Evolutionary conservation across 768 basidiomycete species (phyloP).

Genomic region (Gelatoporia subvermispora): DNA sequence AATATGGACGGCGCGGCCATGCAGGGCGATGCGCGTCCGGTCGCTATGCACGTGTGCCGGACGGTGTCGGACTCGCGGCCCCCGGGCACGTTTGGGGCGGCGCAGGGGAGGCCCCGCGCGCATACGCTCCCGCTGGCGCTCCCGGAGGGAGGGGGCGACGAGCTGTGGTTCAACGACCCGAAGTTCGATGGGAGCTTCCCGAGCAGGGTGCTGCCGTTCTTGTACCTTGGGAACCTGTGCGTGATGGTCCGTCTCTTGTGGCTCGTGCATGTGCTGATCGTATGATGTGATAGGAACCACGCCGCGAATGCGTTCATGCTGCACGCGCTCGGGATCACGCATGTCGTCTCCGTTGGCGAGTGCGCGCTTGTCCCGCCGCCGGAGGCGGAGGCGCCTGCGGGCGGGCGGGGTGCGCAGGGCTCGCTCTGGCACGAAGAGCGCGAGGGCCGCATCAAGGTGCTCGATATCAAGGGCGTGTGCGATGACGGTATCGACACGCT

Average conservation of each 20-base stretch:
- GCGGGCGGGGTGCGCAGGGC: slow-evolving; percentile 48
- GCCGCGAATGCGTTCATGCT: slow-evolving; percentile 95
- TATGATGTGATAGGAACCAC: slow-evolving; percentile 62
- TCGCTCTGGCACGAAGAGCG: slow-evolving; percentile 86
- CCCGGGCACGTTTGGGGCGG: background rate
- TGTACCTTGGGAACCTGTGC: slow-evolving; percentile 93
- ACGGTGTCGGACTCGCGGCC: slow-evolving; percentile 11
- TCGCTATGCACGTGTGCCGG: slow-evolving; percentile 7
- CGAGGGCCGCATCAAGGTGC: slow-evolving; percentile 84
- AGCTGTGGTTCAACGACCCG: slow-evolving; percentile 92
- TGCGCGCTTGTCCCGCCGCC: slow-evolving; percentile 83
- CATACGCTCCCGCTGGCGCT: slow-evolving; percentile 66
- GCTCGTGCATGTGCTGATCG: slow-evolving; percentile 3
- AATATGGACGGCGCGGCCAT: background rate
- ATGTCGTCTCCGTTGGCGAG: slow-evolving; percentile 96
- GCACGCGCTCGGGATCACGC: slow-evolving; percentile 91
- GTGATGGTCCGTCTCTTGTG: slow-evolving; percentile 30
- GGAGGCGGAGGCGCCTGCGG: slow-evolving; percentile 31
- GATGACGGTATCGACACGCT: slow-evolving; percentile 97
- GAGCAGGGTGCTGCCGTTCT: slow-evolving; percentile 84
- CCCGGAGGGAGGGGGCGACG: slow-evolving; percentile 49
- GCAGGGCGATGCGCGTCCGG: slow-evolving; percentile 1
- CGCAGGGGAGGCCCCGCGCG: slow-evolving; percentile 53
- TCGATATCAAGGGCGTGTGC: slow-evolving; percentile 88
- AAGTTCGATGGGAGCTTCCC: slow-evolving; percentile 96